Percentiles rank a stretch among this genome's conserved stretches.
Evolutionary conservation across 1,284 basidiomycete genomes (phyloP).

Genomic region (Pseudozyma sp.): DNA sequence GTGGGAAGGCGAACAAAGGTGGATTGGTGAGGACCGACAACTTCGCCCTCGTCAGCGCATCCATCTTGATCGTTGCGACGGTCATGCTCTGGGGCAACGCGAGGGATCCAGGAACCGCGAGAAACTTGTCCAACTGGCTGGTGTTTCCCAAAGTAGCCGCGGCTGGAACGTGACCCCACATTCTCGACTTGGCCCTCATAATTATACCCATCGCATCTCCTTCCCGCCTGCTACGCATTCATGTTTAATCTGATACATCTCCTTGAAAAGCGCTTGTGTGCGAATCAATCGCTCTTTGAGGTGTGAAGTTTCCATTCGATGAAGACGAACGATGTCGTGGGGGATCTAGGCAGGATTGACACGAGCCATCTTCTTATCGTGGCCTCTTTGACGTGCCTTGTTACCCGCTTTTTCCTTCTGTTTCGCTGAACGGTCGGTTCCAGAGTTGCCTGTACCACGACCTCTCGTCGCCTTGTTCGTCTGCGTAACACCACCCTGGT

Average conservation of each 20-base stretch:
- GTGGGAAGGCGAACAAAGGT: conserved; percentile 5
- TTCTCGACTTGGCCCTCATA: too few relatives aligned
- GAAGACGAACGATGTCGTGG: too few relatives aligned
- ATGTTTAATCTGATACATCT: too few relatives aligned
- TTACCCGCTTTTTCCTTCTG: conserved; percentile 55
- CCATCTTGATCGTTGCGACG: conserved; percentile 33
- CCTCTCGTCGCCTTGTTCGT: conserved; percentile 30
- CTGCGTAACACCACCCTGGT: conserved; percentile 3
- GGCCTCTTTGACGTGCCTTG: conserved; percentile 37
- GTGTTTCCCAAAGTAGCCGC: conserved; percentile 42
- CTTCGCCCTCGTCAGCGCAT: conserved; percentile 39
- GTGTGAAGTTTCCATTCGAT: too few relatives aligned
- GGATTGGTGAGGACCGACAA: conserved; percentile 36
- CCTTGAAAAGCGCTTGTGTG: too few relatives aligned
- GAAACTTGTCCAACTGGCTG: conserved; percentile 40
- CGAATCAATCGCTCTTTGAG: too few relatives aligned
- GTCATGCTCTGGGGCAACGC: conserved; percentile 44
- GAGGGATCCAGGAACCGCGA: conserved; percentile 35
- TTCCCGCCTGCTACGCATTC: too few relatives aligned
- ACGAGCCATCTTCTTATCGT: conserved; percentile 52
- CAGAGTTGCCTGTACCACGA: conserved; percentile 43
- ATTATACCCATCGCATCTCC: too few relatives aligned
- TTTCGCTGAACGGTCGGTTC: conserved; percentile 36
- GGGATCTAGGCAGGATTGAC: conserved; percentile 4
- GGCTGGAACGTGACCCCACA: neutral